These are phyloP conservation scores for Entoloma clypeatum DNA, from an alignment of 1,284 basidiomycete genomes.

Conservation along the genomic window DNA sequence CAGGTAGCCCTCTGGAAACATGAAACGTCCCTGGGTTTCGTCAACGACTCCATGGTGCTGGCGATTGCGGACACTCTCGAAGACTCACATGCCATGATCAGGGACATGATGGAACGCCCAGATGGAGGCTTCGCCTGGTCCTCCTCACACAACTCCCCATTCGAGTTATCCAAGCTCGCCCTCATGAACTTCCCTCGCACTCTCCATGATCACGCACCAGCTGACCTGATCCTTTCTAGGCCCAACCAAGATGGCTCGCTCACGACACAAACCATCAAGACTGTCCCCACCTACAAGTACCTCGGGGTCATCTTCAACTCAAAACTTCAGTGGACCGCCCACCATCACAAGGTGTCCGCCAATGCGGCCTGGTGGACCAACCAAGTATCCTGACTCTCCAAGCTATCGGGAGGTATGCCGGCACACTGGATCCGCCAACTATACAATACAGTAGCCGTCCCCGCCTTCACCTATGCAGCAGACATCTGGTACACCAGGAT, in stretches of 20 bases:
- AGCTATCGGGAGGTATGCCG: slow-evolving; percentile 19
- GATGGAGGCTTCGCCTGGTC: not conserved
- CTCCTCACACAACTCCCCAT: no score
- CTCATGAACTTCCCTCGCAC: no score
- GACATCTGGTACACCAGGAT: slow-evolving; percentile 37
- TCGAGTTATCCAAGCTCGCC: no score
- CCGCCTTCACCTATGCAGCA: slow-evolving; percentile 24
- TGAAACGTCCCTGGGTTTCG: no score
- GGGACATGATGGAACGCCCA: not conserved
- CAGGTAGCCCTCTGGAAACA: no score
- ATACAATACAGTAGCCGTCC: slow-evolving; percentile 17
- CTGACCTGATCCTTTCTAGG: no score
- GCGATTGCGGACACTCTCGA: not conserved
- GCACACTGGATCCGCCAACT: slow-evolving; percentile 15
- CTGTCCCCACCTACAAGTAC: slow-evolving; percentile 20
- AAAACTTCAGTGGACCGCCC: slow-evolving; percentile 29
- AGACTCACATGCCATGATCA: no score
- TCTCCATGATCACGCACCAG: no score
- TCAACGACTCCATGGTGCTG: not conserved
- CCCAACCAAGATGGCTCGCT: no score
- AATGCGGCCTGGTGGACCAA: slow-evolving; percentile 24
- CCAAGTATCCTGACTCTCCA: slow-evolving; percentile 21
- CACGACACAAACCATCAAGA: slow-evolving; percentile 6
- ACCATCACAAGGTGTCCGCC: slow-evolving; percentile 22
- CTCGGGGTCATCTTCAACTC: slow-evolving; percentile 35